Base-by-base conservation (phyloP, 1,284 basidiomycete species). In the Moesziomyces sp. region DNA sequence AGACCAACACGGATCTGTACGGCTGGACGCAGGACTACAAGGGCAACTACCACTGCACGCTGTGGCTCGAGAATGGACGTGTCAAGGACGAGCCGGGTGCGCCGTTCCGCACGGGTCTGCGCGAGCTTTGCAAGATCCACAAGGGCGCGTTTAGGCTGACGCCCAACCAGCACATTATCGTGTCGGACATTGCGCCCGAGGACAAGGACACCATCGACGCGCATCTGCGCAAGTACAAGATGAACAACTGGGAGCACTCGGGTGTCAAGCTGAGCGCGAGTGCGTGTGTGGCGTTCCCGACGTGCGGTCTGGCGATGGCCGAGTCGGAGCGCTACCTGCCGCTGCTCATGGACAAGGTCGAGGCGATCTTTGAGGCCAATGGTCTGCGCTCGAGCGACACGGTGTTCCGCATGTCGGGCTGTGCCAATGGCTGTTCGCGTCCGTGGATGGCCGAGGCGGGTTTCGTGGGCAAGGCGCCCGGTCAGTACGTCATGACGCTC, bases 61-160 rank as follows among this genome's bases (percentile, higher is more conserved):
- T 93, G 84, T 99, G 95, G 86, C 92, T 99, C 85, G 96, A 99
- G 87, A 99, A 99, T 84, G 97, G 97, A 13, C 92, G 96, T 58
- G 90, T 99, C 42, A 92, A 95, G 85, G 94, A 99, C 85, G 93
- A 94, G 85, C 90, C 93, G 5, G 92, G 90, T 47, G 88, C 89
- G 58, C 90, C 94, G 72, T 98, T 94, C 91, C 97, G 98, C 88
- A 91, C 92, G 7, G 95, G 93, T 58, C 87, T 99, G 57, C 88
- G 90, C 56, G 94, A 97, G 86, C 92, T 99, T 69, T 95, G 94
- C 63, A 91, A 92, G 86, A 87, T 93, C 16, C 94, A 97, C 89
- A 95, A 93, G 87, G 95, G 96, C 58, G 87, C 89, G 13, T 96
- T 99, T 90, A 88, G 96, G 54, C 86, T 97, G 79, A 82, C 82